Evolutionary conservation across 2,329 filamentous ascomycete genomes (phyloP).

Genomic region (Dactylellina cionopaga): DNA sequence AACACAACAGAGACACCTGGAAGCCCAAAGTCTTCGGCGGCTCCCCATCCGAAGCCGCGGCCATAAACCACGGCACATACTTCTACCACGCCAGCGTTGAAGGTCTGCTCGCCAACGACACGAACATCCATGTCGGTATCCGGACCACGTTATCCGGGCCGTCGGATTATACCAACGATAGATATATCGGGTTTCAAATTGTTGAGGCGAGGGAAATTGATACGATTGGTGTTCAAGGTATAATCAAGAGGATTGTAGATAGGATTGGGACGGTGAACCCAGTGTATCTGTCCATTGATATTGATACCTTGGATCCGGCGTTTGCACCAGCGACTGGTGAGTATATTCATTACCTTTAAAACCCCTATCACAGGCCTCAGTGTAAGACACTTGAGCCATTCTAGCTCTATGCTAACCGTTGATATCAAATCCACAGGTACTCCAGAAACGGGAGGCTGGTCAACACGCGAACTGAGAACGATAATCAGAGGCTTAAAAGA

Average conservation of each 20-base stretch:
- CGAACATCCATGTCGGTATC: conserved; percentile 87
- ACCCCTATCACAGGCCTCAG: no score
- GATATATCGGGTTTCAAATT: conserved; percentile 84
- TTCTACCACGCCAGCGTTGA: conserved; percentile 85
- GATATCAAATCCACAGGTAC: conserved; percentile 74
- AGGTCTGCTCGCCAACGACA: conserved; percentile 80
- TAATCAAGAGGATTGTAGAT: conserved; percentile 79
- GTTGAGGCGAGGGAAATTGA: conserved; percentile 79
- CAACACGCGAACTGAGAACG: conserved; percentile 75
- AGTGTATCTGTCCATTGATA: conserved; percentile 85
- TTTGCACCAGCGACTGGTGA: conserved; percentile 62
- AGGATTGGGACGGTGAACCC: conserved; percentile 78
- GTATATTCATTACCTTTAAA: conserved; percentile 57
- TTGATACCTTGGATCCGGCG: conserved; percentile 86
- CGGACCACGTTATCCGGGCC: conserved; percentile 81
- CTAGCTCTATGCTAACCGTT: conserved; percentile 58
- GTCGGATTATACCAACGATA: conserved; percentile 84
- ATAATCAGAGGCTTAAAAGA: conserved; percentile 76
- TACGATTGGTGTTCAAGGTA: conserved; percentile 75
- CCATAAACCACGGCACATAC: conserved; percentile 88
- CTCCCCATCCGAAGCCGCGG: conserved; percentile 77
- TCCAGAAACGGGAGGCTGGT: conserved; percentile 80
- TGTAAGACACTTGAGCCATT: not conserved
- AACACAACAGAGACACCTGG: conserved; percentile 67
- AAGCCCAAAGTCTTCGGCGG: conserved; percentile 87